phyloP scores from a whole-genome alignment of 2,329 filamentous ascomycete genomes.

The Lizonia empirigonia region DNA sequence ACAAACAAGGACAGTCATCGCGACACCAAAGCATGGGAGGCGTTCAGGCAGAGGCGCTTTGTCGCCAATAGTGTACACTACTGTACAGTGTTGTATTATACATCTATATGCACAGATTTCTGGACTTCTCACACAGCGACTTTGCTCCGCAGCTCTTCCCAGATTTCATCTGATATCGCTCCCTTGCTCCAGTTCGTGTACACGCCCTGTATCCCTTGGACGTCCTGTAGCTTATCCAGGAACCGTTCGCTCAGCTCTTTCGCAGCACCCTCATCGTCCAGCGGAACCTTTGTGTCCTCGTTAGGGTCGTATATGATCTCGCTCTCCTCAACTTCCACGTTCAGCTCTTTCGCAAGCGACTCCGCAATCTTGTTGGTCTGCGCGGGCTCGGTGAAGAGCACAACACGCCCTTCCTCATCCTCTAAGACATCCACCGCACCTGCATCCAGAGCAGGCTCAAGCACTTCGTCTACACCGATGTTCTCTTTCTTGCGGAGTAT shows the following conservation, averaged over 20 bases:
- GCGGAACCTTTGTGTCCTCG: conserved; percentile 72
- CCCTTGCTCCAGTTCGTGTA: conserved; percentile 69
- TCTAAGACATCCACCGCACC: conserved; percentile 76
- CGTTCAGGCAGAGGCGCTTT: conserved; percentile 20
- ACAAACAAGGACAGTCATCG: background rate
- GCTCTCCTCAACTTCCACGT: conserved; percentile 70
- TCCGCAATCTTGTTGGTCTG: conserved; percentile 69
- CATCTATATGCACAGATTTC: conserved; percentile 24
- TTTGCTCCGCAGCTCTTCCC: conserved; percentile 48
- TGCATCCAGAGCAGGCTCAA: conserved; percentile 83
- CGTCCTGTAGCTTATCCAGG: conserved; percentile 65
- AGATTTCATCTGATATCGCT: conserved; percentile 44
- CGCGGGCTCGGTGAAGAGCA: conserved; percentile 72
- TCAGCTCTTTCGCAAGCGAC: conserved; percentile 65
- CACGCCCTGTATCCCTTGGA: conserved; percentile 78
- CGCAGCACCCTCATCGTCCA: conserved; percentile 64
- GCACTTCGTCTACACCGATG: conserved; percentile 68
- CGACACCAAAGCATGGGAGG: conserved; percentile 22
- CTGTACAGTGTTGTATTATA: conserved; percentile 38
- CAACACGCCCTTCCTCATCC: conserved; percentile 70
- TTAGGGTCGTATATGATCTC: conserved; percentile 88
- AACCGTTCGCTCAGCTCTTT: conserved; percentile 63
- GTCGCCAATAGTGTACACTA: conserved; percentile 22
- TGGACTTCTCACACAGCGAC: conserved; percentile 36
- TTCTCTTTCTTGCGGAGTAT: conserved; percentile 67